Percentiles rank a stretch among this genome's conserved stretches.
These are phyloP conservation scores for Camillea tinctor DNA, from an alignment of 2,329 filamentous ascomycete species.

Conservation along the genomic window DNA sequence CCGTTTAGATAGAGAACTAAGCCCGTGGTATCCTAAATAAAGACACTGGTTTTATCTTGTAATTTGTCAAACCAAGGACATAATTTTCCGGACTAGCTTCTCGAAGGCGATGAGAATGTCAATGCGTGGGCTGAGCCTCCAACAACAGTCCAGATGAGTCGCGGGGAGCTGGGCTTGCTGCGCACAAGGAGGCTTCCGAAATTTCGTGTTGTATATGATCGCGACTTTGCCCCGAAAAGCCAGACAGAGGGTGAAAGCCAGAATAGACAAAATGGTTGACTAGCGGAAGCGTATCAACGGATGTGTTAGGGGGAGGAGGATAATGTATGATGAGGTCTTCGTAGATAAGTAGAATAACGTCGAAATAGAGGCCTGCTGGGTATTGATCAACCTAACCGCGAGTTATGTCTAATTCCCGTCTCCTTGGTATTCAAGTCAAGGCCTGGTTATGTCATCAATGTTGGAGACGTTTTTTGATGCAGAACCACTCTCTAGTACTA, in stretches of 20 bases:
- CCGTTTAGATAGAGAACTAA: neutral
- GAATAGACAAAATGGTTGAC: neutral
- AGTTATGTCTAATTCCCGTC: neutral
- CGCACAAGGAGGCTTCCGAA: neutral
- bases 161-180: no score
- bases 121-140: no score
- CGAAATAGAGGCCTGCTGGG: neutral
- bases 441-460: neutral
- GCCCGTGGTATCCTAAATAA: neutral
- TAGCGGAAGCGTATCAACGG: neutral
- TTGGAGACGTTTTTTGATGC: neutral
- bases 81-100: neutral
- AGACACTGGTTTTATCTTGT: no score
- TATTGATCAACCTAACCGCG: neutral
- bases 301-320: neutral
- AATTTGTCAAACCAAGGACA: neutral
- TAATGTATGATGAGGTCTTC: neutral
- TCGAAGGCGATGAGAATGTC: no score
- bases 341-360: neutral
- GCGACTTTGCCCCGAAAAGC: neutral
- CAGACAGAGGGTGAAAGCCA: neutral
- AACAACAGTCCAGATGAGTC: no score
- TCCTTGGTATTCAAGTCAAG: neutral
- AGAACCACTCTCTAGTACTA: neutral
- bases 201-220: neutral